phyloP scores from a whole-genome alignment of 495 filamentous ascomycete species.

The Penicillium salamii region DNA sequence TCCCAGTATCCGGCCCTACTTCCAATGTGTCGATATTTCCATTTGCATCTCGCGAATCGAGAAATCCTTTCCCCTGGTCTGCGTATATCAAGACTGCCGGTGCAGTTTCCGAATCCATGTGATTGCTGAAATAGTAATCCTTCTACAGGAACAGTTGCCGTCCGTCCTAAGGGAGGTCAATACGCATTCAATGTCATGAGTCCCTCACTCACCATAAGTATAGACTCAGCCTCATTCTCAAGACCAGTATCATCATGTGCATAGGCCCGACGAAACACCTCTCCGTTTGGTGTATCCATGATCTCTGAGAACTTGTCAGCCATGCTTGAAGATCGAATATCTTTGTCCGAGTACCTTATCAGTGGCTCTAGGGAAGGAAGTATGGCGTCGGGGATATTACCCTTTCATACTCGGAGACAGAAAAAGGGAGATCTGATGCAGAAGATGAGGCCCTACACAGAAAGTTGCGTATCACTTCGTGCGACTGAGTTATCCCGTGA shows the following conservation, averaged over 20 bases:
- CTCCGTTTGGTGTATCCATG: background rate
- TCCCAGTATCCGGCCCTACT: background rate
- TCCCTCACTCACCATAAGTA: background rate
- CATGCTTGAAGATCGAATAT: too few species aligned
- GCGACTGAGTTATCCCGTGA: background rate
- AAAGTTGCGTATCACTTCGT: too few species aligned
- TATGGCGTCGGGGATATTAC: too few species aligned
- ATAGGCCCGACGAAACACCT: background rate
- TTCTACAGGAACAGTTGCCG: background rate
- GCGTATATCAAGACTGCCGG: background rate
- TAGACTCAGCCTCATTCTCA: background rate
- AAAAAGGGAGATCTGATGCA: too few species aligned
- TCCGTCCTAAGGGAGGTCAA: background rate
- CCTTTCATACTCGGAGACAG: too few species aligned
- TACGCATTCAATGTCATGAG: background rate
- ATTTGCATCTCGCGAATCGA: slow-evolving; percentile 1
- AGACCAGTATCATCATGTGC: background rate
- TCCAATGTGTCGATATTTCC: background rate
- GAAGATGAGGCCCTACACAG: too few species aligned
- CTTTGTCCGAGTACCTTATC: too few species aligned
- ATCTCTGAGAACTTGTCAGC: background rate
- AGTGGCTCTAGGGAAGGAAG: too few species aligned
- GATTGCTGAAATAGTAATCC: background rate
- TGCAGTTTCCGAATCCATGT: background rate
- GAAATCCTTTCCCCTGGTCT: background rate